A percentile compares a stretch with the other conserved stretches of the same genome.
Conservation (phyloP, 306 rosid genomes). For the Ceratonia siliqua region DNA sequence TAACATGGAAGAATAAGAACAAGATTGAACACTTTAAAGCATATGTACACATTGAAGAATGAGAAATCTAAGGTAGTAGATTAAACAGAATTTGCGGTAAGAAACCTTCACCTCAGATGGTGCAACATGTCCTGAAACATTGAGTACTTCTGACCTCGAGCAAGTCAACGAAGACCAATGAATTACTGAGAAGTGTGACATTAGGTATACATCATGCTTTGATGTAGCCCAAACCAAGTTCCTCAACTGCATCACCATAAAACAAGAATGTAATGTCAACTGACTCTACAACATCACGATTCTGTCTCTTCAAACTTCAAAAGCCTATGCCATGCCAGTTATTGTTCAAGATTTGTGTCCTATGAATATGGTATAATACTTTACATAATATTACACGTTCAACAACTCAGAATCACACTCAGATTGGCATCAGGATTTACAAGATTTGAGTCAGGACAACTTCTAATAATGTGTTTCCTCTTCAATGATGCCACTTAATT, state of each 20-base stretch:
- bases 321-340: not conserved
- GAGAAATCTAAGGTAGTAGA: not conserved
- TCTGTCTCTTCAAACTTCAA: constrained; percentile 22
- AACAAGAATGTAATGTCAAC: constrained; percentile 19
- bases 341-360: constrained; percentile 20
- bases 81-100: not conserved
- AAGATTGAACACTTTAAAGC: not conserved
- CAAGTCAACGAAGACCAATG: constrained; percentile 73
- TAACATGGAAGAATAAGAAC: constrained; percentile 10
- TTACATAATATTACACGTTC: not conserved
- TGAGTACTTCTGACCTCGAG: constrained; percentile 62
- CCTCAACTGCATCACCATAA: constrained; percentile 63
- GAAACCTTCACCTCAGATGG: constrained; percentile 65
- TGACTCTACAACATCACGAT: constrained; percentile 2
- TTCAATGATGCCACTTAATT: not conserved
- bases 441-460: not conserved
- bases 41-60: not conserved
- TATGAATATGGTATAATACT: not conserved
- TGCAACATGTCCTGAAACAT: constrained; percentile 77
- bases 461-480: not conserved
- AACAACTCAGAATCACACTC: too few species aligned
- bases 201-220: constrained; percentile 80
- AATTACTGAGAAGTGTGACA: constrained; percentile 63
- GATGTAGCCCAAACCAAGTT: constrained; percentile 89
- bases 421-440: not conserved